These are phyloP conservation scores for Ceratobasidium sp. DNA, from an alignment of 1,284 basidiomycete genomes.

Conservation along the genomic window DNA sequence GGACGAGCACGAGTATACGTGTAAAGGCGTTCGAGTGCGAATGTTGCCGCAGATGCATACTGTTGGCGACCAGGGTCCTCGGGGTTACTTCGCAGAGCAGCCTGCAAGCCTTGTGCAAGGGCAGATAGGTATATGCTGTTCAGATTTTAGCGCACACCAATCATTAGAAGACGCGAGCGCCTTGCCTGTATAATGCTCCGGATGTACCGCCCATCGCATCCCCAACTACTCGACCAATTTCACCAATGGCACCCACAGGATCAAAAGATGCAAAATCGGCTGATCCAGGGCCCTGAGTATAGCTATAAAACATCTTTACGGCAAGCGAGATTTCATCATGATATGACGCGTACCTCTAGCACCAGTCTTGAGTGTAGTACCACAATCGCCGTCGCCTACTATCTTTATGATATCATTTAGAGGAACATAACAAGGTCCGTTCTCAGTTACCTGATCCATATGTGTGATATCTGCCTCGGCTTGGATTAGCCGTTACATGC, in stretches of 20 bases:
- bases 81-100: constrained; percentile 49
- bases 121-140: constrained; percentile 85
- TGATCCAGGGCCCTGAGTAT: constrained; percentile 49
- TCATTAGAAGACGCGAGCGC: constrained; percentile 31
- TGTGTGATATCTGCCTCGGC: constrained; percentile 89
- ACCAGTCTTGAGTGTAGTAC: constrained; percentile 81
- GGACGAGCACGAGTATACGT: constrained; percentile 88
- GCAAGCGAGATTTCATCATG: neutral
- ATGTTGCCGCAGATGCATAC: constrained; percentile 55
- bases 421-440: constrained; percentile 51
- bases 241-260: neutral
- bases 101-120: constrained; percentile 76
- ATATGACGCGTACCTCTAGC: constrained; percentile 54
- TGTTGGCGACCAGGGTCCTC: neutral
- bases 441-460: constrained; percentile 73
- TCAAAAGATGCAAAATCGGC: constrained; percentile 39
- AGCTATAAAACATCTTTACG: constrained; percentile 34
- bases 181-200: constrained; percentile 88
- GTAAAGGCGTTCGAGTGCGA: constrained; percentile 76
- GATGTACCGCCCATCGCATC: constrained; percentile 92
- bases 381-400: constrained; percentile 66
- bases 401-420: constrained; percentile 38
- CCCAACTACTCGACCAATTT: constrained; percentile 76
- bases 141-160: neutral
- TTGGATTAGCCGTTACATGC: constrained; percentile 72